phyloP scores from a whole-genome alignment of 495 filamentous ascomycete species.

The Thermothielavioides terrestris region DNA sequence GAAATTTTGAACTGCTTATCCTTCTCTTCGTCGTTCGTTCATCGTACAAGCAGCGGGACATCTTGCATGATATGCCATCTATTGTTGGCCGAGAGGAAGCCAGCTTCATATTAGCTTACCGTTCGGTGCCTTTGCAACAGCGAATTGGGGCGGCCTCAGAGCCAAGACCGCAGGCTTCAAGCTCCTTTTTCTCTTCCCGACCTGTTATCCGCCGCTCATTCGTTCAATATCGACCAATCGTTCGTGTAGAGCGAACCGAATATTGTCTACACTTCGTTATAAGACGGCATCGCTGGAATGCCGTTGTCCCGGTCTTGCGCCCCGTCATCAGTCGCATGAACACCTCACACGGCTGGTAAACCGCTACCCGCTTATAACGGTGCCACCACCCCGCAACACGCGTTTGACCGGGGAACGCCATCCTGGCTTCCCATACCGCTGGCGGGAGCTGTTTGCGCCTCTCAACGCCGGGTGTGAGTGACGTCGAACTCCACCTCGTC shows the following conservation, averaged over 20 bases:
- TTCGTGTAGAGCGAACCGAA: neutral
- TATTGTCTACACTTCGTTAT: neutral
- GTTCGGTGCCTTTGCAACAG: too few relatives aligned
- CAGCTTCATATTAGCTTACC: neutral
- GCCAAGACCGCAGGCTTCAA: neutral
- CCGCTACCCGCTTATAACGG: conserved; percentile 17
- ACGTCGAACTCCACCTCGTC: neutral
- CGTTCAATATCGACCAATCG: neutral
- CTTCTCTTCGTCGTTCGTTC: neutral
- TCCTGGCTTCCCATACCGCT: neutral
- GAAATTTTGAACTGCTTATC: neutral
- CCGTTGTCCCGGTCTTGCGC: conserved; percentile 4
- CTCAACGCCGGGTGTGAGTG: neutral
- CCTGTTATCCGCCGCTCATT: neutral
- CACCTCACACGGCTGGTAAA: conserved; percentile 23
- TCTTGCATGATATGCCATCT: neutral
- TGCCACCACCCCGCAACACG: neutral
- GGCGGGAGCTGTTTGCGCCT: neutral
- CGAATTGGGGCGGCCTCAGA: neutral
- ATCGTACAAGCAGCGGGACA: neutral
- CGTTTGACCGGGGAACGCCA: neutral
- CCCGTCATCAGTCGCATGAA: conserved; percentile 11
- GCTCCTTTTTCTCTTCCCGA: neutral
- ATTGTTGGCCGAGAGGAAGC: neutral
- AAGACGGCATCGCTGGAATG: conserved; percentile 8